Conservation (phyloP, 1,284 basidiomycete genomes). For the Ustilago hordei region DNA sequence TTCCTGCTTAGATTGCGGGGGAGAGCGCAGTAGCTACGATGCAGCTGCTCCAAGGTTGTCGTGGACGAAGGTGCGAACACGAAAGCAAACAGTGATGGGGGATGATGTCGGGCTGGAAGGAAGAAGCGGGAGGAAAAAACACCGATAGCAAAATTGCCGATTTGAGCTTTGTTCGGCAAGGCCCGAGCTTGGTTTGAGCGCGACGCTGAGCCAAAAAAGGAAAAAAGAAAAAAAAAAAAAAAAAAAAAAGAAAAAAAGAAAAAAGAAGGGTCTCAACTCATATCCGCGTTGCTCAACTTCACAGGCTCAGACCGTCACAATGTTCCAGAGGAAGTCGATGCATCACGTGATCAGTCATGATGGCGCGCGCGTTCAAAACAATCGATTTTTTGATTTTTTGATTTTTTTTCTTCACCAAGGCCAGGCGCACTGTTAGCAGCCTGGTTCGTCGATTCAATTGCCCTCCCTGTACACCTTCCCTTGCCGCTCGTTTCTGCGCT, state of each 20-base stretch:
- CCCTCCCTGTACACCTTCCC: no score
- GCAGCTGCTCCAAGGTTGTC: not conserved
- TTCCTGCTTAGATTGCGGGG: not conserved
- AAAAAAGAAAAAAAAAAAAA: not conserved
- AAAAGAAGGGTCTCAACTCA: slow-evolving; percentile 5
- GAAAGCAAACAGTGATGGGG: not conserved
- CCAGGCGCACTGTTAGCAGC: no score
- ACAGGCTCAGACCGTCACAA: not conserved
- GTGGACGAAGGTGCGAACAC: not conserved
- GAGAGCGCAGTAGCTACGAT: not conserved
- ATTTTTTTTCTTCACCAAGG: no score
- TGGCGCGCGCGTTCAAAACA: no score
- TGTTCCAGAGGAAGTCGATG: not conserved
- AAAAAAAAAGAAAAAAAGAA: no score
- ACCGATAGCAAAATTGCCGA: slow-evolving; percentile 9
- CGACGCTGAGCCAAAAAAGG: not conserved
- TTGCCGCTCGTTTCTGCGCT: no score
- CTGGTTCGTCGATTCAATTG: no score
- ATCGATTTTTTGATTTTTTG: no score
- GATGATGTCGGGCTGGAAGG: slow-evolving; percentile 3
- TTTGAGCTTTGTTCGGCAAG: not conserved
- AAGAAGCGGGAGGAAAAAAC: not conserved
- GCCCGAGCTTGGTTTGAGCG: slow-evolving; percentile 7
- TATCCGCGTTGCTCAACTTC: not conserved
- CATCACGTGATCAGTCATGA: no score